phyloP scores from a whole-genome alignment of 2,329 filamentous ascomycete genomes.

The Didymella sp. region DNA sequence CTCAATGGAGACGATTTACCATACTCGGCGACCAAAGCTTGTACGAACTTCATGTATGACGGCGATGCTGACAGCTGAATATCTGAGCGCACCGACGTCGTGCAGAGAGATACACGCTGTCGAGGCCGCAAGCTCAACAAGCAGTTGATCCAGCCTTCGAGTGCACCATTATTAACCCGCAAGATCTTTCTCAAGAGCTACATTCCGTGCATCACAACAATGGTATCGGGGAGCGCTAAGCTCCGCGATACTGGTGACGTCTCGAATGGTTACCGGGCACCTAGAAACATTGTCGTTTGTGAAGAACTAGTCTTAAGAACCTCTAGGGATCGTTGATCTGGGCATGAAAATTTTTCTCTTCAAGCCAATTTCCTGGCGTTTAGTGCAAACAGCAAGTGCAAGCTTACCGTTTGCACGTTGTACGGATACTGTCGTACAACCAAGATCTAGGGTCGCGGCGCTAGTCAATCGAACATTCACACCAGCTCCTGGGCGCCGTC shows the following conservation, averaged over 20 bases:
- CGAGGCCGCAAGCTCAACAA: neutral
- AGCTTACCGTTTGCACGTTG: neutral
- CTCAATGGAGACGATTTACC: neutral
- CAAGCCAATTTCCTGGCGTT: neutral
- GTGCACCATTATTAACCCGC: neutral
- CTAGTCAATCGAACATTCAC: neutral
- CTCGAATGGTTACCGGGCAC: neutral
- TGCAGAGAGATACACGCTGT: neutral
- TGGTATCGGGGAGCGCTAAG: neutral
- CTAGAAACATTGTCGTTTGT: neutral
- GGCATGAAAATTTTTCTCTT: neutral
- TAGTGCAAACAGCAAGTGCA: neutral
- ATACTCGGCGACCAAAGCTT: neutral
- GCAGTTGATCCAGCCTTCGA: neutral
- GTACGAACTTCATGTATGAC: neutral
- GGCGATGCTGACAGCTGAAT: neutral
- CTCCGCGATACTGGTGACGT: neutral
- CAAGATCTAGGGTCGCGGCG: neutral
- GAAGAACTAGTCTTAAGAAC: neutral
- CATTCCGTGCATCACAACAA: neutral
- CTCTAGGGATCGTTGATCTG: neutral
- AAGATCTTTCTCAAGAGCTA: neutral
- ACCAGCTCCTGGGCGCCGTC: neutral
- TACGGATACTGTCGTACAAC: slow-evolving; percentile 4
- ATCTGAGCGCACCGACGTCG: neutral